A percentile compares a stretch with the other conserved stretches of the same genome.
These are phyloP conservation scores for Acer yangbiense DNA, from an alignment of 345 rosid species.

Conservation along the genomic window DNA sequence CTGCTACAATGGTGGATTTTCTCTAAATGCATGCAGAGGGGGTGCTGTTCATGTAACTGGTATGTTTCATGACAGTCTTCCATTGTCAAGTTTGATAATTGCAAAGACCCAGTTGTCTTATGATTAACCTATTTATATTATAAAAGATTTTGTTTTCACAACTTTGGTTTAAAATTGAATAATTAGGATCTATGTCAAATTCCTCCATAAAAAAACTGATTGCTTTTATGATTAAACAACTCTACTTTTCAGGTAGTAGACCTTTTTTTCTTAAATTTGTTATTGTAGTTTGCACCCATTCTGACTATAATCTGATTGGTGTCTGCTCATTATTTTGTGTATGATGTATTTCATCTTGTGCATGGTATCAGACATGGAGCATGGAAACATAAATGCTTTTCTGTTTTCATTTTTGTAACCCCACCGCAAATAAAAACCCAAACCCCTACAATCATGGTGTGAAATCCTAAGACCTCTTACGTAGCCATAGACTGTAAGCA, in stretches of 20 bases:
- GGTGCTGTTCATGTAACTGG: conserved; percentile 70
- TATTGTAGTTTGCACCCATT: neutral
- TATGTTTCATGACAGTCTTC: conserved; percentile 18
- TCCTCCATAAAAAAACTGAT: neutral
- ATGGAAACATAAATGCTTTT: neutral
- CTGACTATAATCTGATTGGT: neutral
- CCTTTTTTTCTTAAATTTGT: neutral
- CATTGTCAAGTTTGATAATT: neutral
- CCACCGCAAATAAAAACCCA: neutral
- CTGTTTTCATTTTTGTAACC: neutral
- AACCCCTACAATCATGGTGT: neutral
- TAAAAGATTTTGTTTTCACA: neutral
- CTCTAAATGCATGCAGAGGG: conserved; percentile 73
- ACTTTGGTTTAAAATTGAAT: neutral
- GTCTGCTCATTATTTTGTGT: neutral
- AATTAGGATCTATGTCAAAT: no score
- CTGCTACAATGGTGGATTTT: conserved; percentile 91
- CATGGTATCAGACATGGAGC: neutral
- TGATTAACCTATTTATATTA: neutral
- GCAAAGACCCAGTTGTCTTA: neutral
- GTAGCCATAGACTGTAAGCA: neutral
- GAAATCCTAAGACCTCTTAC: neutral
- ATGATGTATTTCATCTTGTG: neutral
- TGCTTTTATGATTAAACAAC: neutral
- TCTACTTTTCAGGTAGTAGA: neutral